Percentiles rank a stretch among this genome's conserved stretches.
These are phyloP conservation scores for Eleusine indica DNA, from an alignment of 176 grass and related monocot genomes.

Conservation along the genomic window DNA sequence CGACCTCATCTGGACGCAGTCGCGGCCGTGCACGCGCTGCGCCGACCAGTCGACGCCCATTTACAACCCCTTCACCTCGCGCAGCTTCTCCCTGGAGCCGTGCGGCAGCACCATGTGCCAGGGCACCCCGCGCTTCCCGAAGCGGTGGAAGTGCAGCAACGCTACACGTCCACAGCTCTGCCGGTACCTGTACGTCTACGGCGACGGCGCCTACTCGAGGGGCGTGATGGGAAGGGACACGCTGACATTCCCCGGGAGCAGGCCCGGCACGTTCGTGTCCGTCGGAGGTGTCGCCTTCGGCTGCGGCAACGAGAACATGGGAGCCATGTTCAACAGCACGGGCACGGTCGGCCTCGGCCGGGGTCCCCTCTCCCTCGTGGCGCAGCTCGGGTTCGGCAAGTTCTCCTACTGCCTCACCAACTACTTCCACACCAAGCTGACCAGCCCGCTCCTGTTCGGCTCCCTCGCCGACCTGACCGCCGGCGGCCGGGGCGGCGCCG, in stretches of 20 bases:
- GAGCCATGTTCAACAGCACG: conserved; percentile 5
- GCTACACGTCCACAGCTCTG: not conserved
- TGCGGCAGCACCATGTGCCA: not conserved
- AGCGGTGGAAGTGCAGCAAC: not conserved
- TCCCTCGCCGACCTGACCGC: not conserved
- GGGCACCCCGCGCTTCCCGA: not conserved
- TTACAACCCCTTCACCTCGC: not conserved
- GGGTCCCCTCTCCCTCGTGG: conserved; percentile 37
- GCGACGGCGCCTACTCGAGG: not conserved
- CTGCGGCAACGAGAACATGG: conserved; percentile 8
- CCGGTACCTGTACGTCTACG: conserved; percentile 1
- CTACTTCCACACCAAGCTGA: not conserved
- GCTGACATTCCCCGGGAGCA: conserved; percentile 24
- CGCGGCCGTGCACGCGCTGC: not conserved
- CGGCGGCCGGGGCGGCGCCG: not conserved
- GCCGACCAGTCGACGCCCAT: not conserved
- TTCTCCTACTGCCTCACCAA: conserved; percentile 52
- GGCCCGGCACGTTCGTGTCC: not conserved
- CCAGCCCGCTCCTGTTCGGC: conserved; percentile 12
- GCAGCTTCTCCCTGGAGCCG: conserved; percentile 3
- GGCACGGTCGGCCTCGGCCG: conserved; percentile 41
- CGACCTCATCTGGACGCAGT: conserved; percentile 87
- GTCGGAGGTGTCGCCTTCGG: conserved; percentile 35
- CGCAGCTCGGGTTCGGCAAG: conserved; percentile 36
- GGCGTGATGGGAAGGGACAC: conserved; percentile 28